Evolutionary conservation across 1,139 yeast species (phyloP), one percentile per base, ranked within the genome.

Genomic region (Geotrichum carabidarum): DNA sequence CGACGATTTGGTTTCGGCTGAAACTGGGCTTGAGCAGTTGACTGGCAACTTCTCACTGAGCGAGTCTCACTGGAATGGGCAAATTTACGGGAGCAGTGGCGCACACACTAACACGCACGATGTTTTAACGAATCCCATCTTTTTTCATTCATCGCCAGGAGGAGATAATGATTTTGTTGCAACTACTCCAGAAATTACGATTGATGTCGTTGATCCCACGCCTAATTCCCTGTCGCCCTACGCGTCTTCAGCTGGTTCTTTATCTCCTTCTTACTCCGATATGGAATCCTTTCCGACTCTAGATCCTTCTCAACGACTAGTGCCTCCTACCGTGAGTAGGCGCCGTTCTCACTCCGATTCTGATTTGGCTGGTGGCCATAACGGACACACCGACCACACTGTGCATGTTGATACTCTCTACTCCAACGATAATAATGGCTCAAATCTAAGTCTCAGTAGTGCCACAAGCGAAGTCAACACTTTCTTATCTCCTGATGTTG

Each of bases 321-420:
- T 36, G 5, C 60, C 62, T n/a, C 61, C 62, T 17, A 32, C 53
- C 12, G 35, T 51, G 12, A 53, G 44, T 35, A 56, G 65, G n/a
- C 60, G 60, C 41, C 55, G 66, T 34, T 61, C 65, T 3, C 65
- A 59, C 32, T 63, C 65, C 1, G 65, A 62, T 42, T 61, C 65
- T 8, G 58, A 58, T 8, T 43, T 62, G 32, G 50, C 32, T 37
- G 55, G 46, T 31, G 32, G 34, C 8, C 22, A 42, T 6, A 22
- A 35, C 6, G 37, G 40, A 14, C 17, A 38, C 27, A 22, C 3
- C 5, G 27, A 22, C 5, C 27, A 22, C 27, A 5, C 27, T 22
- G 27, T 3, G 27, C 27, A 22, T 22, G 27, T 22, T 22, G 27
- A 22, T 22, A 22, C 27, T 9, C 31, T 54, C 4, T 53, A 45